Evolutionary conservation across 305 asterid species (phyloP).

Genomic region (Fraxinus paxiana): DNA sequence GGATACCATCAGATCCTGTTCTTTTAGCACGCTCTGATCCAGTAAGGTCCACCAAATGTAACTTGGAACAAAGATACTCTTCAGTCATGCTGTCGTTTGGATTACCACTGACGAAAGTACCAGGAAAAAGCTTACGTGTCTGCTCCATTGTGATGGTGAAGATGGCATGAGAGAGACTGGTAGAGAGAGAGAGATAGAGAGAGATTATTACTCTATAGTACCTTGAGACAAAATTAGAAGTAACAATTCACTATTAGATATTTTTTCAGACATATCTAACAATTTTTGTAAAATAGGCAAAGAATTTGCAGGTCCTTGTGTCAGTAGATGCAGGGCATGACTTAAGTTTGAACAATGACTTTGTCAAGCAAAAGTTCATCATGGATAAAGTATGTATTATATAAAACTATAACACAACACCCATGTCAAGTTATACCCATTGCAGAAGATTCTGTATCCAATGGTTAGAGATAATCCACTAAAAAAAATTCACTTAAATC

Average conservation of each 20-base stretch:
- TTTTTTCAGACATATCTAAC: no score
- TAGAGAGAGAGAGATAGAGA: no score
- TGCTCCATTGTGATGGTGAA: slow-evolving; percentile 92
- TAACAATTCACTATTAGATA: neutral
- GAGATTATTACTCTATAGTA: neutral
- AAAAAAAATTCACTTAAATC: neutral
- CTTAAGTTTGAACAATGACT: neutral
- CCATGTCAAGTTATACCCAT: neutral
- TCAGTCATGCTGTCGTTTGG: slow-evolving; percentile 61
- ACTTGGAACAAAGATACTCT: slow-evolving; percentile 91
- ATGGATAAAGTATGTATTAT: neutral
- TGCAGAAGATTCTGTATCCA: neutral
- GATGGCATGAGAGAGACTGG: slow-evolving; percentile 89
- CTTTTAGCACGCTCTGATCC: slow-evolving; percentile 98
- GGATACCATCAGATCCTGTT: slow-evolving; percentile 95
- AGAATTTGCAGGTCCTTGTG: neutral
- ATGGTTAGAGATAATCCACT: neutral
- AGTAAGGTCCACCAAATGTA: slow-evolving; percentile 98
- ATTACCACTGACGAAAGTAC: slow-evolving; percentile 36
- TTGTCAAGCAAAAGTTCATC: neutral
- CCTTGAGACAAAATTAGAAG: neutral
- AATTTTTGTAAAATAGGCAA: neutral
- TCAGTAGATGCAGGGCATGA: neutral
- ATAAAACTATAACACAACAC: neutral
- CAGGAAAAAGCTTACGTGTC: slow-evolving; percentile 54